Evolutionary conservation across 257 asterid species (phyloP).

Genomic region (Plantago major): DNA sequence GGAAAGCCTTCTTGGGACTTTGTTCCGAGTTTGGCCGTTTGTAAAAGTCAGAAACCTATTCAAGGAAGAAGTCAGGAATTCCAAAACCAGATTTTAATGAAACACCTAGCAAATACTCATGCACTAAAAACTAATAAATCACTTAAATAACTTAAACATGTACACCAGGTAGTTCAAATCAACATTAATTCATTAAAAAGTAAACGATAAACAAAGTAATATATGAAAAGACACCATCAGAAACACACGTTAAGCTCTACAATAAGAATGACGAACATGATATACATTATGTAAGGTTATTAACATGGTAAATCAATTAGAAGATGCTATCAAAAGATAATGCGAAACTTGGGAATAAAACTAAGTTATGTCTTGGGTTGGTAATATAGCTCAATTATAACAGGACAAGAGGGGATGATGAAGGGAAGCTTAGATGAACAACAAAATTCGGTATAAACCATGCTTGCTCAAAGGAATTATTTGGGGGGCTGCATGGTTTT

Average conservation of each 20-base stretch:
- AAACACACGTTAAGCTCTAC: conserved; percentile 2
- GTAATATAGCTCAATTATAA: no score
- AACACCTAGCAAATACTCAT: conserved; percentile 16
- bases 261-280: conserved; percentile 11
- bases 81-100: conserved; percentile 11
- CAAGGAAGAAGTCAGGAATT: conserved; percentile 30
- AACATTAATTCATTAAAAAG: not conserved
- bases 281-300: not conserved
- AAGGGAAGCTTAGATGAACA: no score
- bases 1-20: conserved; percentile 64
- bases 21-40: conserved; percentile 73
- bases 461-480: not conserved
- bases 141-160: conserved; percentile 5
- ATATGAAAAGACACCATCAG: conserved; percentile 5
- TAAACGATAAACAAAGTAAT: not conserved
- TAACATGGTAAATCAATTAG: conserved; percentile 6
- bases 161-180: conserved; percentile 8
- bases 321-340: not conserved
- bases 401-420: no score
- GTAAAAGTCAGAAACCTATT: conserved; percentile 83
- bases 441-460: not conserved
- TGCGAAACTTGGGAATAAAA: no score
- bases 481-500: not conserved
- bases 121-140: conserved; percentile 19
- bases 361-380: no score